These are phyloP conservation scores for Dicorynia guianensis DNA, from an alignment of 306 rosid genomes.

Conservation along the genomic window DNA sequence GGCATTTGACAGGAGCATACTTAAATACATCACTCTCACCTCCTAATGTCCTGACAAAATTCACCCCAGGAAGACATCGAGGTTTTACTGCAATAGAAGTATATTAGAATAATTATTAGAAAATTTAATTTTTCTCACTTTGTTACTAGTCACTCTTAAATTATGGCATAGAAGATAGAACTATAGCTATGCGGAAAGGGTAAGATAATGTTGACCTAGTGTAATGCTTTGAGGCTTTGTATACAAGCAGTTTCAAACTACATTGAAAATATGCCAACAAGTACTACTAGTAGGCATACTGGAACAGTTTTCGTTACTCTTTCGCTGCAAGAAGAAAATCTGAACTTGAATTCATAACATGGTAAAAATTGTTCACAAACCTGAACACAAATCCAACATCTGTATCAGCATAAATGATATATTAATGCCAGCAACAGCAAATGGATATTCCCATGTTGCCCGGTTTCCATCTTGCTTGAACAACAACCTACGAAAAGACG, in stretches of 20 bases:
- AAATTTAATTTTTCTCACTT: slow-evolving; percentile 13
- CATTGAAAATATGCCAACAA: background rate
- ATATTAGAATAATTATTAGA: slow-evolving; percentile 21
- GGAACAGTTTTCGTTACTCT: background rate
- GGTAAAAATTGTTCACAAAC: slow-evolving; percentile 46
- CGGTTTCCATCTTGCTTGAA: slow-evolving; percentile 80
- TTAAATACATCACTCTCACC: slow-evolving; percentile 56
- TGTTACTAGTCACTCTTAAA: background rate
- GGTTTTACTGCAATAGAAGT: slow-evolving; percentile 67
- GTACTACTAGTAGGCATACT: background rate
- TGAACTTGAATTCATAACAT: background rate
- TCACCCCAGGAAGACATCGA: slow-evolving; percentile 79
- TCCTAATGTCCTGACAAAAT: slow-evolving; percentile 83
- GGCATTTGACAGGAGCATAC: slow-evolving; percentile 16
- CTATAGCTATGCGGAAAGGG: background rate
- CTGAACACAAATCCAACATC: slow-evolving; percentile 85
- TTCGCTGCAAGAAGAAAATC: background rate
- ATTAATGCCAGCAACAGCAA: slow-evolving; percentile 95
- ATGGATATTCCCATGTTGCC: slow-evolving; percentile 97
- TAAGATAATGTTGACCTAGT: slow-evolving; percentile 9
- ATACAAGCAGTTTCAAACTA: background rate
- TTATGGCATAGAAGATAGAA: too few species aligned
- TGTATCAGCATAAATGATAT: slow-evolving; percentile 87
- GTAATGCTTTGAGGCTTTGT: slow-evolving; percentile 6
- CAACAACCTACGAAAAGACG: slow-evolving; percentile 87